These are phyloP conservation scores for Eucalyptus tenuipes DNA, from an alignment of 345 rosid species.

Conservation along the genomic window DNA sequence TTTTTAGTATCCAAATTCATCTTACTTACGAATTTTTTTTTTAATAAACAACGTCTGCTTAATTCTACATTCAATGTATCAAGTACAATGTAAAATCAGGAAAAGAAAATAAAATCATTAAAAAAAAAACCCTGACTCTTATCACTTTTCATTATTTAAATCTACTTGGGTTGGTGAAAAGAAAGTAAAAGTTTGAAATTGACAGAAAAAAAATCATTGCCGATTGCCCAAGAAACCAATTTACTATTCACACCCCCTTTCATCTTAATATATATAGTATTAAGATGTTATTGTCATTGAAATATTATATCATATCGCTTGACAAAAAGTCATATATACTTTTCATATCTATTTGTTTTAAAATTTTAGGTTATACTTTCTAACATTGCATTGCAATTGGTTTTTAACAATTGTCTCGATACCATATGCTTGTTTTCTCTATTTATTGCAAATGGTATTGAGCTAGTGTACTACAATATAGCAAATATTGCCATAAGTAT, in stretches of 20 bases:
- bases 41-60: not conserved
- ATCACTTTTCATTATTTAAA: not conserved
- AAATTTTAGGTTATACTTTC: no score
- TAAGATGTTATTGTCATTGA: not conserved
- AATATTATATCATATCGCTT: not conserved
- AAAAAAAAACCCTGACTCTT: not conserved
- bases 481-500: not conserved
- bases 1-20: not conserved
- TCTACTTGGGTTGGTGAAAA: not conserved
- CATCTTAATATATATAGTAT: not conserved
- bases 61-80: not conserved
- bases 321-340: not conserved
- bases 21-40: not conserved
- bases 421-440: not conserved
- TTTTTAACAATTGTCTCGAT: not conserved
- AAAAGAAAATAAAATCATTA: no score
- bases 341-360: not conserved
- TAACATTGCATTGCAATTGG: not conserved
- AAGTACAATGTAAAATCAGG: not conserved
- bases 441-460: not conserved
- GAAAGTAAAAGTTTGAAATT: not conserved
- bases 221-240: not conserved
- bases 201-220: not conserved
- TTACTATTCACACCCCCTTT: not conserved
- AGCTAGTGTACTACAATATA: not conserved